These are phyloP conservation scores for Biscutella laevigata DNA, from an alignment of 441 rosid species.

Conservation along the genomic window DNA sequence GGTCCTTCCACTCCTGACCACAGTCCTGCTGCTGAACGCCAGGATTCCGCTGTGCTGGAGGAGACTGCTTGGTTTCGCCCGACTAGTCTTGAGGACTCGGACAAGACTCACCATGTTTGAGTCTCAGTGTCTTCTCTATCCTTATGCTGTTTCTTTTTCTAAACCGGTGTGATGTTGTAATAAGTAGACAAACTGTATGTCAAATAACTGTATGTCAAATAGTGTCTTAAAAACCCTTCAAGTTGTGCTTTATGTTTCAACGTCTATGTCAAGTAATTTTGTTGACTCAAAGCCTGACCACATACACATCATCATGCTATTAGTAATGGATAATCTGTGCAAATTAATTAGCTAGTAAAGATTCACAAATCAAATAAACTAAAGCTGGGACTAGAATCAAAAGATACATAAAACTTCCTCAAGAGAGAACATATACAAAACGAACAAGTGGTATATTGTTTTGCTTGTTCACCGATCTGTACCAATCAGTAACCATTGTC, in stretches of 20 bases:
- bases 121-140: too few species aligned
- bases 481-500: slow-evolving; percentile 20
- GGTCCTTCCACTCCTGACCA: slow-evolving; percentile 49
- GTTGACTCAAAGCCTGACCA: too few species aligned
- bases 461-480: slow-evolving; percentile 24
- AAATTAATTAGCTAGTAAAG: background rate
- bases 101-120: slow-evolving; percentile 50
- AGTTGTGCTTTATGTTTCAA: slow-evolving; percentile 1
- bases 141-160: too few species aligned
- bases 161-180: too few species aligned
- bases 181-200: slow-evolving; percentile 16
- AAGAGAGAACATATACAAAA: slow-evolving; percentile 17
- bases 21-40: slow-evolving; percentile 13
- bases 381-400: slow-evolving; percentile 18
- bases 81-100: slow-evolving; percentile 66
- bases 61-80: slow-evolving; percentile 94
- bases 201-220: too few species aligned
- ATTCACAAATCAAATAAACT: background rate
- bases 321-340: background rate
- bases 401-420: slow-evolving; percentile 12
- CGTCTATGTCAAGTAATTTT: background rate
- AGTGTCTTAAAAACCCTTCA: background rate
- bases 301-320: background rate
- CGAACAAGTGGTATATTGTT: slow-evolving; percentile 23
- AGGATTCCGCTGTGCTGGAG: slow-evolving; percentile 38